phyloP scores from a whole-genome alignment of 202 grass and related monocot species.

The Panicum hallii region DNA sequence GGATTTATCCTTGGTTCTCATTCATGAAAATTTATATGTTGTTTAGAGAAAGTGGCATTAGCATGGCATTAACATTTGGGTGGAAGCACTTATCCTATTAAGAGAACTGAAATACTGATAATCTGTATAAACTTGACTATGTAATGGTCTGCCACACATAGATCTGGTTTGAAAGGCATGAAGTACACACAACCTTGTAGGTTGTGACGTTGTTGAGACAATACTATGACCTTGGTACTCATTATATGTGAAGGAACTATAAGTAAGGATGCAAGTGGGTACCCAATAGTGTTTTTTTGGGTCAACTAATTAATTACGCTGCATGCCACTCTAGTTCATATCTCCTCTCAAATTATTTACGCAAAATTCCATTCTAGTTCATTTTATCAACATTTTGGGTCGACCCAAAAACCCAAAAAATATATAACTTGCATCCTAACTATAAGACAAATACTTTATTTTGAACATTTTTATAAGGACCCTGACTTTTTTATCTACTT shows the following conservation, averaged over 20 bases:
- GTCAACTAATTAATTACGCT: no score
- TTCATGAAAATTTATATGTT: conserved; percentile 16
- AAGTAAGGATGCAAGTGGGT: not conserved
- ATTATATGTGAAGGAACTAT: conserved; percentile 14
- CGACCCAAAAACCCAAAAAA: no score
- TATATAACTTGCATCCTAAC: not conserved
- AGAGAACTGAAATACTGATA: conserved; percentile 23
- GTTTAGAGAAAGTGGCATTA: conserved; percentile 11
- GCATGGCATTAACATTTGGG: not conserved
- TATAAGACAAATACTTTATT: not conserved
- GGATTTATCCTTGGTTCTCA: not conserved
- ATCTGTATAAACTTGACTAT: not conserved
- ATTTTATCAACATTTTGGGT: no score
- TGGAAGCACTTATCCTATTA: not conserved
- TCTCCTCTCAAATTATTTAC: no score
- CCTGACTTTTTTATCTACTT: not conserved
- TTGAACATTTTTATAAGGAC: conserved; percentile 27
- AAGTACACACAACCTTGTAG: not conserved
- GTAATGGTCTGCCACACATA: no score
- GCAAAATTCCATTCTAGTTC: no score
- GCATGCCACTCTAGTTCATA: no score
- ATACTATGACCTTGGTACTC: conserved; percentile 12
- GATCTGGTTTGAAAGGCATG: not conserved
- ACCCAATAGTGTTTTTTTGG: no score
- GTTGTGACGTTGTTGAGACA: not conserved